Percentiles rank a stretch among this genome's conserved stretches.
Conservation (phyloP, 768 basidiomycete genomes). For the Asterophora parasitica region DNA sequence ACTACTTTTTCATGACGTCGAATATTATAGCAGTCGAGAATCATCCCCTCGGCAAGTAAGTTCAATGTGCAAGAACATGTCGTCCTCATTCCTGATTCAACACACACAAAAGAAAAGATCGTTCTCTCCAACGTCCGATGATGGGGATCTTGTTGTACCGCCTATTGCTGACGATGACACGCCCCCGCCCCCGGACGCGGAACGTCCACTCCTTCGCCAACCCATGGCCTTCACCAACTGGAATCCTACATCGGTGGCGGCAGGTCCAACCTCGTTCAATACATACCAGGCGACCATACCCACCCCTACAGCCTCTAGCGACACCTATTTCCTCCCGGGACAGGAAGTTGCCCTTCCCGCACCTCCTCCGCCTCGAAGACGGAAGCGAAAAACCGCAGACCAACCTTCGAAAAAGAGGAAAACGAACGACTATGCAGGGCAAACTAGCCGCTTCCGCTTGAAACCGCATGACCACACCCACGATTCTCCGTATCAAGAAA, state of each 20-base stretch:
- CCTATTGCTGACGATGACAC: conserved; percentile 39
- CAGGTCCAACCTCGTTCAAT: conserved; percentile 25
- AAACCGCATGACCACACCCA: conserved; percentile 20
- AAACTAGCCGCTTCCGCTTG: conserved; percentile 49
- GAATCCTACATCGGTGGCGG: conserved; percentile 21
- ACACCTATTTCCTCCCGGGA: conserved; percentile 48
- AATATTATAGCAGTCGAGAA: conserved; percentile 54
- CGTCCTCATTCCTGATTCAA: conserved; percentile 3
- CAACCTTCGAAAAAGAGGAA: conserved; percentile 29
- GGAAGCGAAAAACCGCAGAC: conserved; percentile 15
- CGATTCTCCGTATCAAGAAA: conserved; percentile 20
- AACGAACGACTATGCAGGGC: conserved; percentile 37
- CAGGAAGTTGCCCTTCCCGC: conserved; percentile 31
- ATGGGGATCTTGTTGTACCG: conserved; percentile 37
- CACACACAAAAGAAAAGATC: conserved; percentile 41
- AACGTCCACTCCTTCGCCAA: conserved; percentile 52
- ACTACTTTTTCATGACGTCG: not conserved
- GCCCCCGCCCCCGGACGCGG: conserved; percentile 38
- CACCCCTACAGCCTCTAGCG: conserved; percentile 16
- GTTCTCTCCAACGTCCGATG: conserved; percentile 51
- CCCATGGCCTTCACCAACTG: conserved; percentile 47
- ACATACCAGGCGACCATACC: conserved; percentile 39
- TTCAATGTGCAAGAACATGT: conserved; percentile 5
- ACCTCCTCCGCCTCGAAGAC: conserved; percentile 13
- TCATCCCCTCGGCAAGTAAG: conserved; percentile 47